Evolutionary conservation across 257 asterid species (phyloP), one percentile per base, ranked within the genome.

Genomic region (Forsythia viridissima): DNA sequence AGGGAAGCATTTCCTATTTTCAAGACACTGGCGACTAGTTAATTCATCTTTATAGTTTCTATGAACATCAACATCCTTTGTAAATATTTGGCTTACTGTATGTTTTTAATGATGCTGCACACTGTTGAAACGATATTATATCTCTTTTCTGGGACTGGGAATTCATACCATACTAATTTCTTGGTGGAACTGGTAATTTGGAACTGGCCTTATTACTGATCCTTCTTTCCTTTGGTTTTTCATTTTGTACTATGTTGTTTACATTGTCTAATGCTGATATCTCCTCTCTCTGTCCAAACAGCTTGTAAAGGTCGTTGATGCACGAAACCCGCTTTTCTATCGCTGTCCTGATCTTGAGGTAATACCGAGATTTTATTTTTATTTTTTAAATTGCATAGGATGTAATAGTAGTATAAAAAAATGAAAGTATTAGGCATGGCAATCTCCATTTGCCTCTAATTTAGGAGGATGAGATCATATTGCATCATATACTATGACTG

Each of bases 271-370:
- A 37, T 77, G 55, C 82, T 90, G 74, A 85, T 78, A 66, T 80
- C 71, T 74, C 79, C 59, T 41, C 79, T 83, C 75, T 80, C 57
- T 70, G 68, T 80, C 72, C 69, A 65, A 76, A 79, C 87, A 94
- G 99, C 89, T 95, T 80, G 98, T 93, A 81, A 93, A 91, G 97
- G 98, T 95, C 81, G 99, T 95, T 88, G 99, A 95, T 88, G 97
- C 99, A 63, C 89, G 99, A 80, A 91, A 95, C 84, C 99, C 99
- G 3, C 92, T 95, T 77, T 95, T 95, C 80, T 95, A 95, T 81
- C 97, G 97, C 57, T 95, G 98, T 87, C 97, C 99, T 77, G 99
- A 95, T 87, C 92, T 95, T 79, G 99, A 95, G 98, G 99, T 95
- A 88, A 86, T 80, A 36, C 42, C 51, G 34, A 70, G 34, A 72